These are phyloP conservation scores for Selaginella moellendorffii DNA, from an alignment of 75 land plant species.

Conservation along the genomic window DNA sequence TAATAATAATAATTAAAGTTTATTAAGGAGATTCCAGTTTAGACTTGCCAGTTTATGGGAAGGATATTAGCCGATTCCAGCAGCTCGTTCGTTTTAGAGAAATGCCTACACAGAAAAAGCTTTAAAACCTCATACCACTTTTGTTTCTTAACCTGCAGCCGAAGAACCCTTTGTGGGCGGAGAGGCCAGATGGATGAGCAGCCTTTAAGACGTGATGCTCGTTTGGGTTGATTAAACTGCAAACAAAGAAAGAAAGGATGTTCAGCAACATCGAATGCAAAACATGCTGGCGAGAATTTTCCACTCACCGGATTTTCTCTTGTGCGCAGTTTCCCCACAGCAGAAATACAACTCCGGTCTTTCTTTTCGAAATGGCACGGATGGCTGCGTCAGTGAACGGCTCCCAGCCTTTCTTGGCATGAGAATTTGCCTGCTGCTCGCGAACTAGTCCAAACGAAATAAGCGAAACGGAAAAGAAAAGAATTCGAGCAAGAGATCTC, in stretches of 20 bases:
- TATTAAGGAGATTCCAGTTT: no score
- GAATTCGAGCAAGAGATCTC: background rate
- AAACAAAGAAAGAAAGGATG: background rate
- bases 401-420: constrained; percentile 98
- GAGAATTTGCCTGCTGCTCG: constrained; percentile 80
- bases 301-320: constrained; percentile 54
- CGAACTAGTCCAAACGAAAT: constrained; percentile 42
- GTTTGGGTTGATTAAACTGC: constrained; percentile 63
- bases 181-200: constrained; percentile 96
- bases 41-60: constrained; percentile 72
- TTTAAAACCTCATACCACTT: background rate
- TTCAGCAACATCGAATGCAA: background rate
- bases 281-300: background rate
- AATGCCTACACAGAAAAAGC: constrained; percentile 45
- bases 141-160: constrained; percentile 71
- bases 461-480: background rate
- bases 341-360: constrained; percentile 74
- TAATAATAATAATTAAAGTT: no score
- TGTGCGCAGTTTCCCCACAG: constrained; percentile 97
- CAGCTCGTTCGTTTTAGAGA: constrained; percentile 66
- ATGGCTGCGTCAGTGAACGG: constrained; percentile 91
- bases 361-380: constrained; percentile 51
- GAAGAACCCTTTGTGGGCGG: constrained; percentile 92
- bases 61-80: constrained; percentile 35
- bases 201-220: constrained; percentile 78